Percentiles rank a stretch among this genome's conserved stretches.
These are phyloP conservation scores for Coniochaeta pulveracea DNA, from an alignment of 2,329 filamentous ascomycete species.

Conservation along the genomic window DNA sequence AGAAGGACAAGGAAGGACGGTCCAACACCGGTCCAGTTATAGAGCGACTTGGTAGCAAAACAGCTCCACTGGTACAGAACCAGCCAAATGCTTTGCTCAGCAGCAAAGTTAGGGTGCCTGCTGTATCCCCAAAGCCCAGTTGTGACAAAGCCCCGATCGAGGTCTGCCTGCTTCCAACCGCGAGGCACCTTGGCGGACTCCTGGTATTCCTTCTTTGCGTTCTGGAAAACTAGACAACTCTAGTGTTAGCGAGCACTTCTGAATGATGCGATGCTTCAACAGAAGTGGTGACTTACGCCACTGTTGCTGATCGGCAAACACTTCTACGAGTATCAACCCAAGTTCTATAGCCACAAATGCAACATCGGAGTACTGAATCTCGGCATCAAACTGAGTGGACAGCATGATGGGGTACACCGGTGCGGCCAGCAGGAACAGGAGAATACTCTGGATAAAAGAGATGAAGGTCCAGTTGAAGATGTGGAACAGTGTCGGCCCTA, in stretches of 20 bases:
- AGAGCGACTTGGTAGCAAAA: slow-evolving; percentile 55
- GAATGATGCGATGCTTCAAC: too few species aligned
- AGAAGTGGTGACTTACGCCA: slow-evolving; percentile 50
- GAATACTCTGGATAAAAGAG: slow-evolving; percentile 66
- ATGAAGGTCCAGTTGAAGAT: slow-evolving; percentile 88
- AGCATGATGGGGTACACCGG: slow-evolving; percentile 80
- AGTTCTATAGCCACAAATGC: slow-evolving; percentile 34
- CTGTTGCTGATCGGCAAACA: slow-evolving; percentile 82
- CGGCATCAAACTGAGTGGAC: slow-evolving; percentile 48
- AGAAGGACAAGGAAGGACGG: slow-evolving; percentile 60
- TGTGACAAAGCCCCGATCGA: slow-evolving; percentile 83
- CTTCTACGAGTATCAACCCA: slow-evolving; percentile 52
- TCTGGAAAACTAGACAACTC: slow-evolving; percentile 55
- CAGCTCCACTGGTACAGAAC: slow-evolving; percentile 81
- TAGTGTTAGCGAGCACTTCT: slow-evolving; percentile 5
- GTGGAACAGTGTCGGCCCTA: slow-evolving; percentile 60
- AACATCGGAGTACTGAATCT: slow-evolving; percentile 32
- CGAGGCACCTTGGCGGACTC: slow-evolving; percentile 59
- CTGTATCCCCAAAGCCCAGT: slow-evolving; percentile 79
- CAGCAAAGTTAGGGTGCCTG: slow-evolving; percentile 89
- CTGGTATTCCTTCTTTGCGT: slow-evolving; percentile 67
- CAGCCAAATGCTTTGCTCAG: slow-evolving; percentile 87
- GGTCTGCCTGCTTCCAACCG: slow-evolving; percentile 56
- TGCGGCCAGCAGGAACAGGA: slow-evolving; percentile 63
- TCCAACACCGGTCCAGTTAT: slow-evolving; percentile 71